A percentile compares a stretch with the other conserved stretches of the same genome.
phyloP scores from a whole-genome alignment of 352 stramenopile genomes.

The Peronosclerospora sorghi region DNA sequence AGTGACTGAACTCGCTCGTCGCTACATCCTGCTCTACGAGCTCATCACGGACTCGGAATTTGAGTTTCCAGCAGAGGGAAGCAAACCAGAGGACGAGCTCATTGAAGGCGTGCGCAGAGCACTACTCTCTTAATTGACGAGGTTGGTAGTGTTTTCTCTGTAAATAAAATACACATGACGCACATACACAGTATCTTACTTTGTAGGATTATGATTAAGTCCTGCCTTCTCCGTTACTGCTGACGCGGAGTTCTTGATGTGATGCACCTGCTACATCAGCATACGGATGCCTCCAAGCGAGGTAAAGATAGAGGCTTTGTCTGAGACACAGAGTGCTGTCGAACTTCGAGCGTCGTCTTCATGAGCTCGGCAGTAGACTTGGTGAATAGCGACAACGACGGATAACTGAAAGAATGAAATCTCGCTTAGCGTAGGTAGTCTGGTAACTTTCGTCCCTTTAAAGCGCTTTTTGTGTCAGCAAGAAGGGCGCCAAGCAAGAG shows the following conservation, averaged over 20 bases:
- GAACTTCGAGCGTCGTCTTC: slow-evolving; percentile 56
- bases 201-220: not conserved
- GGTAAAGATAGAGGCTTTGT: slow-evolving; percentile 12
- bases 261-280: not conserved
- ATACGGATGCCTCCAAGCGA: slow-evolving; percentile 48
- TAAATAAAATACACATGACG: slow-evolving; percentile 13
- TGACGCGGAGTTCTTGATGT: no score
- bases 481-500: slow-evolving; percentile 24
- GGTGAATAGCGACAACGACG: slow-evolving; percentile 65
- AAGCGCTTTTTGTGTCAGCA: slow-evolving; percentile 4
- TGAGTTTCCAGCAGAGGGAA: slow-evolving; percentile 50
- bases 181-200: slow-evolving; percentile 5
- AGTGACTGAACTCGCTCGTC: slow-evolving; percentile 90
- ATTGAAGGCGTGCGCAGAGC: slow-evolving; percentile 32
- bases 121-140: slow-evolving; percentile 22
- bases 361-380: slow-evolving; percentile 77
- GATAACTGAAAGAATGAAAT: slow-evolving; percentile 60
- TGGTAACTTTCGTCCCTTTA: no score
- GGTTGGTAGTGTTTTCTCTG: slow-evolving; percentile 5
- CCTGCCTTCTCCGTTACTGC: no score
- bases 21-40: slow-evolving; percentile 98
- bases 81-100: slow-evolving; percentile 32
- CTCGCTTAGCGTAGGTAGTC: slow-evolving; percentile 9
- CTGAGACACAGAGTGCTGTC: no score
- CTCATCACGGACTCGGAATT: slow-evolving; percentile 96